Evolutionary conservation across 371 early-diverging fungal genomes (phyloP), one percentile per base, ranked within the genome.

Genomic region (Funneliformis caledonium): DNA sequence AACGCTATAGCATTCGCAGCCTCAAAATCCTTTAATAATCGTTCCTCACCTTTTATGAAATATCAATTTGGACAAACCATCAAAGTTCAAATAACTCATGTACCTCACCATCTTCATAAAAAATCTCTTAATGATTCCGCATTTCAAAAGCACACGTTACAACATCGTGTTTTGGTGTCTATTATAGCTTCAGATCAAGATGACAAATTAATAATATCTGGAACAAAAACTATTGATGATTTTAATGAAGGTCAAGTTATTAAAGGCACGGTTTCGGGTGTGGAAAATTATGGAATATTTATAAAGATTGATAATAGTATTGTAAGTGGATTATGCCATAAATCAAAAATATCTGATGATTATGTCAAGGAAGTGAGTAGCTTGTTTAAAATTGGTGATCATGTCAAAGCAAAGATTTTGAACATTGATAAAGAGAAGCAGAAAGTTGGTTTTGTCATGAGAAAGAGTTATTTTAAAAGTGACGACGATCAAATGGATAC

Each of bases 291-390:
- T 81, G 95, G 95, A 47, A 88, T 95, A 22, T 92, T 94, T 78
- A 89, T 96, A 76, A 88, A 89, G 82, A 86, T 94, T 22, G 91
- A 93, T 37, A 86, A 91, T 80, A 87, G 89, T 64, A 81, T 86
- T 19, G 73, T 94, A 59, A 84, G 85, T 74, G 98, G 90, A 19
- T 92, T 96, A 76, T 95, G 96, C 69, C 92, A 95, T 87, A 95
- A 97, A 84, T 88, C 91, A 62, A 93, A 97, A 81, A 80, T 98
- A n/a, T 92, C 93, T 0, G 97, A 97, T 85, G 92, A 91, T 50
- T 96, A 88, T 82, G 87, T 97, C 47, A 92, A 93, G 82, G 94
- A 97, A 74, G 94, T 96, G 91, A 91, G 93, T 85, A 80, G 81
- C 45, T 85, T 89, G 7, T 94, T 92, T 84, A 87, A 90, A 31